A percentile compares a stretch with the other conserved stretches of the same genome.
Evolutionary conservation across 441 rosid species (phyloP).

Genomic region (Erodium texanum): DNA sequence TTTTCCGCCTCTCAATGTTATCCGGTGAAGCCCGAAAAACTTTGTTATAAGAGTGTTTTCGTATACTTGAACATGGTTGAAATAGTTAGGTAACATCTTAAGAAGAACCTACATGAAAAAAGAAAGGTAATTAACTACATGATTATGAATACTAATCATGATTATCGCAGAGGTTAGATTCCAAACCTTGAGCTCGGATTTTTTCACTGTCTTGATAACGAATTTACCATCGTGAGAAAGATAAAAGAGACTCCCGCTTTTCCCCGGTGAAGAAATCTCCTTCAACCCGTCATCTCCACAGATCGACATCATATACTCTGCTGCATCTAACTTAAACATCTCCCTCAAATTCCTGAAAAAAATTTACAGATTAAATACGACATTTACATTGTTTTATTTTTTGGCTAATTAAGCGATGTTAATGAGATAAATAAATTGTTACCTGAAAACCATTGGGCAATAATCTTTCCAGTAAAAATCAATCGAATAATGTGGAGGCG

Average conservation of each 20-base stretch:
- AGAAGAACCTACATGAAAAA: conserved; percentile 54
- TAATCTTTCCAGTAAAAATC: conserved; percentile 96
- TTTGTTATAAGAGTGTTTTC: conserved; percentile 96
- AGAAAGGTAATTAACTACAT: neutral
- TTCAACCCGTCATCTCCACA: conserved; percentile 94
- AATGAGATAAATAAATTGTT: neutral
- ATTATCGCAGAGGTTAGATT: neutral
- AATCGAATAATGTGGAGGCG: conserved; percentile 80
- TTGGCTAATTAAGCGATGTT: neutral
- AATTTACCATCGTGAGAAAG: conserved; percentile 88
- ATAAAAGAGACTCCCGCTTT: conserved; percentile 96
- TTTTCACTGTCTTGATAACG: conserved; percentile 83
- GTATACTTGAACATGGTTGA: conserved; percentile 53
- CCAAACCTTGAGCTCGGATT: conserved; percentile 76
- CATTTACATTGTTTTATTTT: neutral
- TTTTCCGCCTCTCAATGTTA: conserved; percentile 54
- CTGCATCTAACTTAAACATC: conserved; percentile 96
- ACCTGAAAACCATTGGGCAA: conserved; percentile 99
- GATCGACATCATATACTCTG: conserved; percentile 99
- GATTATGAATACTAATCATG: neutral
- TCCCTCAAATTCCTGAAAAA: conserved; percentile 78
- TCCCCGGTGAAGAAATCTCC: conserved; percentile 81
- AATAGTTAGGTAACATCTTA: conserved; percentile 76
- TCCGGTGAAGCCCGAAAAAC: conserved; percentile 79
- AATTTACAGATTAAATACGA: conserved; percentile 6